phyloP scores from a whole-genome alignment of 805 yeast genomes.

The Ogataea chonburiensis region DNA sequence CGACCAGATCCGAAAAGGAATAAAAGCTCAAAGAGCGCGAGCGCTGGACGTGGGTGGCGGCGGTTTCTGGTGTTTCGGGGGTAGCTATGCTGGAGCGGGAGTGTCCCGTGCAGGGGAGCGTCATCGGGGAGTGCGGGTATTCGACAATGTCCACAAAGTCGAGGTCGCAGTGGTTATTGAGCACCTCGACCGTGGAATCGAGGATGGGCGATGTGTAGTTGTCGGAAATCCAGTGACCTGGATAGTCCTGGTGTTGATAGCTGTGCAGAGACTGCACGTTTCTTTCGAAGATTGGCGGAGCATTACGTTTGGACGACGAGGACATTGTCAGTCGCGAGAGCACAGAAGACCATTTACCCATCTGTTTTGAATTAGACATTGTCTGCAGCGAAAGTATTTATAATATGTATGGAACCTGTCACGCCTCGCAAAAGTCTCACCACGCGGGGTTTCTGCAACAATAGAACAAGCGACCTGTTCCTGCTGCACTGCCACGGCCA shows the following conservation, averaged over 20 bases:
- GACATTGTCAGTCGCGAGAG: background rate
- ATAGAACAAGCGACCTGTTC: background rate
- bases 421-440: slow-evolving; percentile 4
- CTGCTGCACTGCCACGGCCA: slow-evolving; percentile 5
- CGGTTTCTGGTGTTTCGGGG: too few species aligned
- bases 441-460: slow-evolving; percentile 10
- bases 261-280: slow-evolving; percentile 9
- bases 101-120: slow-evolving; percentile 1
- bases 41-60: background rate
- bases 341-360: slow-evolving; percentile 5
- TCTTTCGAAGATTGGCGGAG: slow-evolving; percentile 15
- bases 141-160: slow-evolving; percentile 67
- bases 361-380: background rate
- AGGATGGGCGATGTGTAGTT: slow-evolving; percentile 79
- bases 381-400: slow-evolving; percentile 5
- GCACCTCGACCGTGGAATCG: slow-evolving; percentile 70
- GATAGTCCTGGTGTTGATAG: slow-evolving; percentile 4
- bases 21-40: slow-evolving; percentile 32
- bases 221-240: slow-evolving; percentile 43
- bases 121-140: slow-evolving; percentile 24
- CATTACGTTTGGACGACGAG: background rate
- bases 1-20: slow-evolving; percentile 34
- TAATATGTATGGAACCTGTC: slow-evolving; percentile 10
- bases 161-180: slow-evolving; percentile 58
- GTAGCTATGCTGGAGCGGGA: slow-evolving; percentile 2